phyloP scores from a whole-genome alignment of 2,329 filamentous ascomycete genomes.

The Aspergillus chevalieri region DNA sequence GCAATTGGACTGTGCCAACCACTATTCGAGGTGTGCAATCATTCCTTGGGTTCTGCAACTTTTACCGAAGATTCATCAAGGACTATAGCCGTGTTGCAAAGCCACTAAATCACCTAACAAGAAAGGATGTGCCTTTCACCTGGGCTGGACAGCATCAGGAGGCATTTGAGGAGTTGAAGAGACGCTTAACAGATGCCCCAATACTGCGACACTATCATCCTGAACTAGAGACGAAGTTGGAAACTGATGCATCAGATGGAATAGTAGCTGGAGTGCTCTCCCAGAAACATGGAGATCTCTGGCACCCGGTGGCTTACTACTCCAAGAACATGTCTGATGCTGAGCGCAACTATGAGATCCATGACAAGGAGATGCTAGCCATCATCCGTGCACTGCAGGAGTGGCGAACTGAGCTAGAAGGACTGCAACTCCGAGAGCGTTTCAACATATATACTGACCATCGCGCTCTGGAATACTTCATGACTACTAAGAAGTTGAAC shows the following conservation, averaged over 20 bases:
- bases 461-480: slow-evolving; percentile 18
- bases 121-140: too few species aligned
- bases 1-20: slow-evolving; percentile 1
- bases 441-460: slow-evolving; percentile 21
- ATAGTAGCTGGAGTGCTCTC: slow-evolving; percentile 10
- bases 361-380: too few species aligned
- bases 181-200: background rate
- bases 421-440: background rate
- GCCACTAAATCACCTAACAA: slow-evolving; percentile 4
- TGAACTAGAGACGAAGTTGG: slow-evolving; percentile 9
- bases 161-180: slow-evolving; percentile 8
- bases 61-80: too few species aligned
- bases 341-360: slow-evolving; percentile 20
- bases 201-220: slow-evolving; percentile 2
- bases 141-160: slow-evolving; percentile 6
- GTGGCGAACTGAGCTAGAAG: slow-evolving; percentile 16
- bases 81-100: background rate
- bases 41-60: slow-evolving; percentile 13
- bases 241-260: slow-evolving; percentile 17
- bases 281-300: slow-evolving; percentile 6
- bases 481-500: too few species aligned
- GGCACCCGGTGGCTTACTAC: slow-evolving; percentile 17
- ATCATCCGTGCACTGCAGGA: slow-evolving; percentile 16
- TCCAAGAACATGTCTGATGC: slow-evolving; percentile 13
- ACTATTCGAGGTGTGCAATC: slow-evolving; percentile 10